These are phyloP conservation scores for Stevia rebaudiana DNA, from an alignment of 140 eudicot species.

Conservation along the genomic window DNA sequence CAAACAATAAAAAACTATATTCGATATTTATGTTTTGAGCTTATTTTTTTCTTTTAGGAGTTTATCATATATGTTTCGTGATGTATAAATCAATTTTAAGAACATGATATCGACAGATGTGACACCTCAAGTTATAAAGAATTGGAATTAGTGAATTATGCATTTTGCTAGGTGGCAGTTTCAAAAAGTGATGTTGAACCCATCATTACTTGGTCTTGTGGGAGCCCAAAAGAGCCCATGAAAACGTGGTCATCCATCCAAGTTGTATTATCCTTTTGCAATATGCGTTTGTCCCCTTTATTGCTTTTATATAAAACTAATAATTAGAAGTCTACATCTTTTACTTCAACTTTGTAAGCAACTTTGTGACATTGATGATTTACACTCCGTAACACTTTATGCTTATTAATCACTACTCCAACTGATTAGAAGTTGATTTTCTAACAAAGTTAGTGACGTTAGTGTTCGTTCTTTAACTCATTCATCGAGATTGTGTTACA, in stretches of 20 bases:
- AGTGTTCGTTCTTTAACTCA: background rate
- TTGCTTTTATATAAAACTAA: constrained; percentile 10
- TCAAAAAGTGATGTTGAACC: constrained; percentile 35
- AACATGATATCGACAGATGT: constrained; percentile 3
- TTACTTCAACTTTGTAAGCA: background rate
- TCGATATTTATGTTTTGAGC: too few relatives aligned
- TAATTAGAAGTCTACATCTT: constrained; percentile 7
- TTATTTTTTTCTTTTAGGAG: background rate
- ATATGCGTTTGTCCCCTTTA: constrained; percentile 9
- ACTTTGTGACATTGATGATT: constrained; percentile 17
- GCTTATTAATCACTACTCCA: background rate
- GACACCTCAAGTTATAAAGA: background rate
- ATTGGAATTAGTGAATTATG: constrained; percentile 4
- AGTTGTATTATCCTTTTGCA: constrained; percentile 33
- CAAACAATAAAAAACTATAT: too few relatives aligned
- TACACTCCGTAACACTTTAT: constrained; percentile 4
- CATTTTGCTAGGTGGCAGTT: background rate
- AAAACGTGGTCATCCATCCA: constrained; percentile 37
- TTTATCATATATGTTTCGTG: background rate
- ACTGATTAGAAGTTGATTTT: background rate
- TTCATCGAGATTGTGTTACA: background rate
- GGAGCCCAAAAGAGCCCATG: constrained; percentile 41
- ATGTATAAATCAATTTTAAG: background rate
- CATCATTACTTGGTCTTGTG: constrained; percentile 41
- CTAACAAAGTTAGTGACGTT: background rate